Base-by-base conservation (phyloP, 2,329 filamentous ascomycete genomes). In the Xylariomycetidae sp. region DNA sequence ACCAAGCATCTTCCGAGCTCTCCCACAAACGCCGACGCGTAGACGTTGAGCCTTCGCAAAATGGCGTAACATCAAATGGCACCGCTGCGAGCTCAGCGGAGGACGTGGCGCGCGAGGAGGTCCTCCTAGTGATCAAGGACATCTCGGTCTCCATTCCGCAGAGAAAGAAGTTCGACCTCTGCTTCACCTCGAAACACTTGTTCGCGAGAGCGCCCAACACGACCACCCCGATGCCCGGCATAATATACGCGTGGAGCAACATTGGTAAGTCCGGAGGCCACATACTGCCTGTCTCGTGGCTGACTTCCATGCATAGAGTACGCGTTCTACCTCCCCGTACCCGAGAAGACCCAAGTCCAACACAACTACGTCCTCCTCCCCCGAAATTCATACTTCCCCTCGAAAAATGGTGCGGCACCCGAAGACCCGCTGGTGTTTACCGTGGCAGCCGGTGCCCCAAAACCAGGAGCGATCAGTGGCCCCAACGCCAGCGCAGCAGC, bases 81-180 rank as follows among this genome's bases (percentile, higher is more conserved):
- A 31, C 47, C 19, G 26, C 47, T 10, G 29, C 31, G 13, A 31
- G 9, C 19, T 49, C 59, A 6, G 52, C 49, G 19, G 57, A 57
- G 16, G 64, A 64, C 31, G 64, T 70, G 1, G 60, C 62, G 2
- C 58, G 63, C 5, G 75, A 80, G 44, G 48, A 63, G 6, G 58
- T 80, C 0, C 56, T 80, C 17, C 61, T 82, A 13, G 72, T 73
- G 42, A 64, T 82, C 38, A 79, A 77, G 54, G 79, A 82, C 27
- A 76, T 83, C 14, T 82, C 77, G 0, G 65, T 82, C n/a, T 73
- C 76, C 1, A 67, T 81, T 4, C 79, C 79, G 0, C 75, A 79
- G 58, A 67, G 79, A 42, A 84, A 83, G 59, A 84, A 82, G 56
- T 76, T 76, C 45, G 74, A 77, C 43, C 54, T 83, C 7, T 78